These are phyloP conservation scores for Lasiodiplodia sp. DNA, from an alignment of 2,329 filamentous ascomycete genomes.

Conservation along the genomic window DNA sequence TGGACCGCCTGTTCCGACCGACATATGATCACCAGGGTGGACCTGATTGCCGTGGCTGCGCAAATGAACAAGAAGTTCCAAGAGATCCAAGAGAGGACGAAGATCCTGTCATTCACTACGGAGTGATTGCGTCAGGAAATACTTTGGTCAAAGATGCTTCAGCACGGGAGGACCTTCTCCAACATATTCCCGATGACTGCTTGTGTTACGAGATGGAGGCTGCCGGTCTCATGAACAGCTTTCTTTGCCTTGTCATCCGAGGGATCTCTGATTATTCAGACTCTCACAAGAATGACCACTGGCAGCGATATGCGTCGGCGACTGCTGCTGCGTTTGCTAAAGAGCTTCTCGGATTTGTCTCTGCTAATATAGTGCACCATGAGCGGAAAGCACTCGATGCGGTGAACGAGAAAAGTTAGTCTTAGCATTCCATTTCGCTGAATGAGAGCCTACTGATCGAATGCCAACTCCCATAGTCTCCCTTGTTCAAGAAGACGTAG, in stretches of 20 bases:
- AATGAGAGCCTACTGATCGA: too few relatives aligned
- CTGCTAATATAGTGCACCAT: fast-evolving
- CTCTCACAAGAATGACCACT: not conserved
- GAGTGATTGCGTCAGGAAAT: not conserved
- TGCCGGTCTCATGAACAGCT: not conserved
- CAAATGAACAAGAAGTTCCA: too few relatives aligned
- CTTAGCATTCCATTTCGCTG: too few relatives aligned
- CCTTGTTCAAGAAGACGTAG: too few relatives aligned
- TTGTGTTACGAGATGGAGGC: slow-evolving; percentile 10
- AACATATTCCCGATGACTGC: not conserved
- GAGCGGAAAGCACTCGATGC: not conserved
- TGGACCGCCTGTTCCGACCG: not conserved
- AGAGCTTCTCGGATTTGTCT: not conserved
- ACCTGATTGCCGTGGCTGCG: not conserved
- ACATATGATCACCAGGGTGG: not conserved
- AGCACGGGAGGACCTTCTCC: not conserved
- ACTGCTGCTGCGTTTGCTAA: not conserved
- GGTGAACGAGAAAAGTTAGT: not conserved
- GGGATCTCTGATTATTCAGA: not conserved
- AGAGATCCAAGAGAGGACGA: not conserved
- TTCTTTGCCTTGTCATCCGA: not conserved
- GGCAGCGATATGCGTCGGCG: not conserved
- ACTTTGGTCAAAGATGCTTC: not conserved
- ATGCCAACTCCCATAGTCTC: too few relatives aligned
- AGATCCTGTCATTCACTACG: not conserved